Conservation (phyloP, 1,139 yeast species). For the Geotrichum aggregatum region DNA sequence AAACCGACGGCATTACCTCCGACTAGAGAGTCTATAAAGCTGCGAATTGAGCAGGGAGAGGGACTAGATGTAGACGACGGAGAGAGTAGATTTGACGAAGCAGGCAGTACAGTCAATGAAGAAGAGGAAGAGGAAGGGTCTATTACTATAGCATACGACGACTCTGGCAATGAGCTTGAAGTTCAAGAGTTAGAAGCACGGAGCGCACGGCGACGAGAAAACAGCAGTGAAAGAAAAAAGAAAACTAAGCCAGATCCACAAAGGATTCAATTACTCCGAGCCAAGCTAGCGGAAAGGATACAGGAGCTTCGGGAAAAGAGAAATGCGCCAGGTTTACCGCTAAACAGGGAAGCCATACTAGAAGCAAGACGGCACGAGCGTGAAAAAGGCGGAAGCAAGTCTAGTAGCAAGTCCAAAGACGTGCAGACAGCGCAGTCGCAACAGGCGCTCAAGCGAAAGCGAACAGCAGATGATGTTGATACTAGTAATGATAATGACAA, state of each 20-base stretch:
- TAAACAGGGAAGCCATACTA: constrained; percentile 46
- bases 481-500: no score
- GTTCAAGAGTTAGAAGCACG: constrained; percentile 6
- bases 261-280: constrained; percentile 59
- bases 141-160: constrained; percentile 61
- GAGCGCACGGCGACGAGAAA: neutral
- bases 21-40: constrained; percentile 16
- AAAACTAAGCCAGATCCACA: constrained; percentile 41
- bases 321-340: constrained; percentile 90
- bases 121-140: constrained; percentile 37
- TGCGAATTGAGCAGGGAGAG: constrained; percentile 1
- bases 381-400: constrained; percentile 42
- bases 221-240: constrained; percentile 27
- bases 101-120: constrained; percentile 24
- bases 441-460: neutral
- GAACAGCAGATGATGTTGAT: neutral
- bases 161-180: constrained; percentile 45
- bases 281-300: constrained; percentile 70
- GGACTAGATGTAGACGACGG: no score
- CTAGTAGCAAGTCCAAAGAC: constrained; percentile 31
- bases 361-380: constrained; percentile 37
- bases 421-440: constrained; percentile 33
- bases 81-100: constrained; percentile 15
- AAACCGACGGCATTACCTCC: constrained; percentile 20
- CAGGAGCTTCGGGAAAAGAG: constrained; percentile 68